Conservation (phyloP, 495 filamentous ascomycete genomes). For the Penicillium angulare region DNA sequence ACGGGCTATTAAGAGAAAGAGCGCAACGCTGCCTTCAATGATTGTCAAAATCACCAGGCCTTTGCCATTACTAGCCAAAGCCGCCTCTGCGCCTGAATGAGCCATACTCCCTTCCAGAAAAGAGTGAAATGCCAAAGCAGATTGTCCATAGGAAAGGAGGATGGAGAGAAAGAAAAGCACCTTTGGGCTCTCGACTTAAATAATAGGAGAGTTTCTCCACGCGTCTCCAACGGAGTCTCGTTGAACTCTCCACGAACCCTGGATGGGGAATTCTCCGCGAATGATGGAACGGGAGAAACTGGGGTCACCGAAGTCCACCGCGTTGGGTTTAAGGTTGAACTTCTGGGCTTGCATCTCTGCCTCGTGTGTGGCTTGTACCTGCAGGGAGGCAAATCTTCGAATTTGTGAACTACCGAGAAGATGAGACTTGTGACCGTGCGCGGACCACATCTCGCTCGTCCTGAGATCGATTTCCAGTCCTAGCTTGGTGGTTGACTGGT, state of each 20-base stretch:
- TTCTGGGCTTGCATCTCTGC: neutral
- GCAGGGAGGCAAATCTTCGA: neutral
- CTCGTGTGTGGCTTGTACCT: neutral
- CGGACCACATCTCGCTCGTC: neutral
- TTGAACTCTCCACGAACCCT: neutral
- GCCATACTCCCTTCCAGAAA: neutral
- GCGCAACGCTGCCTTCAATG: conserved; percentile 7
- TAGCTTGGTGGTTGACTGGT: neutral
- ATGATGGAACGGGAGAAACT: neutral
- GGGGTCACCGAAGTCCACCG: neutral
- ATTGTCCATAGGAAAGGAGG: neutral
- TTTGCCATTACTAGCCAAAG: conserved; percentile 5
- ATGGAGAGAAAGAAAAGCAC: neutral
- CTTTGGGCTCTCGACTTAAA: neutral
- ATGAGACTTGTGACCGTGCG: neutral
- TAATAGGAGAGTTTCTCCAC: neutral
- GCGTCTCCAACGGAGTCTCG: neutral
- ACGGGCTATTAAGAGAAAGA: conserved; percentile 7
- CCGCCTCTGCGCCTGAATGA: neutral
- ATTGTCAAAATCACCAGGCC: conserved; percentile 8
- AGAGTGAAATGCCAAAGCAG: neutral
- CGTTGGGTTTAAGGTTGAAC: neutral
- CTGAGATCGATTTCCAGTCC: neutral
- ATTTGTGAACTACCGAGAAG: no score
- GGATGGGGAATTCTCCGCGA: neutral